These are phyloP conservation scores for Neohortaea acidophila DNA, from an alignment of 495 filamentous ascomycete genomes.

Conservation along the genomic window DNA sequence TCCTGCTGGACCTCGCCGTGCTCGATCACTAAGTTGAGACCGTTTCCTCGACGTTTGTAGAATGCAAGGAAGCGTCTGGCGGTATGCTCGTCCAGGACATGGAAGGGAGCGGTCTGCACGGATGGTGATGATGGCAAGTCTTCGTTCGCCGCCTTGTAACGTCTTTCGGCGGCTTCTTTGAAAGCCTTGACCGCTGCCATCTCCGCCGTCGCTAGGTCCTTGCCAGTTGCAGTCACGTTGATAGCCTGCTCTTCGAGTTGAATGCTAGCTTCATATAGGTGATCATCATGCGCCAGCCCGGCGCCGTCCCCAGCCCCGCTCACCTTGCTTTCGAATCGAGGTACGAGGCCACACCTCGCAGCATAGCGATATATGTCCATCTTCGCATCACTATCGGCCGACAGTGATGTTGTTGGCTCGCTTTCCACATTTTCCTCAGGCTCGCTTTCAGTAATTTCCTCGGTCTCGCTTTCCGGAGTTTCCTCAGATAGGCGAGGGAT, in stretches of 20 bases:
- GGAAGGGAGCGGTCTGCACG: conserved; percentile 24
- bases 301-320: conserved; percentile 4
- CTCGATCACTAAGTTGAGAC: conserved; percentile 21
- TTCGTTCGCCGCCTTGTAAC: no score
- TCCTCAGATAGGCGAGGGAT: no score
- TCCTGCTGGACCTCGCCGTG: conserved; percentile 7
- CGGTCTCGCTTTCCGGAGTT: conserved; percentile 3
- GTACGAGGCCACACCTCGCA: conserved; percentile 31
- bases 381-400: conserved; percentile 15
- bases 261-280: conserved; percentile 24
- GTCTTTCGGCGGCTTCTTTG: conserved; percentile 30
- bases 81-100: conserved; percentile 28
- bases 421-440: no score
- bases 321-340: conserved; percentile 20
- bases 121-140: no score
- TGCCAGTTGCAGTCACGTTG: neutral
- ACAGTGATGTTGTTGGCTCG: no score
- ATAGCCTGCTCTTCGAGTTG: conserved; percentile 15
- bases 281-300: conserved; percentile 1
- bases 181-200: conserved; percentile 5
- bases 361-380: conserved; percentile 36
- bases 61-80: conserved; percentile 32
- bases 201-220: conserved; percentile 1
- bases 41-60: conserved; percentile 23
- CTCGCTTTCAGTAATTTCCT: no score